These are phyloP conservation scores for Incumbomyces lentus DNA, from an alignment of 2,329 filamentous ascomycete species.

Conservation along the genomic window DNA sequence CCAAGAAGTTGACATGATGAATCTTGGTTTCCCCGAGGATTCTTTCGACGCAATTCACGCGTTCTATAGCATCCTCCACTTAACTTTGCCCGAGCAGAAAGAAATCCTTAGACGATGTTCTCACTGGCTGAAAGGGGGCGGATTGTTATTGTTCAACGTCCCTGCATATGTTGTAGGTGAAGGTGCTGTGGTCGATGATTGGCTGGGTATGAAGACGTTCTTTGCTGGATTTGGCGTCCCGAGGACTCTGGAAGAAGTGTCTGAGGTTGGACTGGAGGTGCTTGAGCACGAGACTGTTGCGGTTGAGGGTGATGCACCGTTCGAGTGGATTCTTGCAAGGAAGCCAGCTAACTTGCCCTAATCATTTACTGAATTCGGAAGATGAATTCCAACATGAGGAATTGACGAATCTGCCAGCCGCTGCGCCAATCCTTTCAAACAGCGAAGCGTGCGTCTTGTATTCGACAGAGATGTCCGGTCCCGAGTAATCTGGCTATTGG, in stretches of 20 bases:
- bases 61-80: conserved; percentile 47
- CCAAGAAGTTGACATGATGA: conserved; percentile 34
- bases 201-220: conserved; percentile 15
- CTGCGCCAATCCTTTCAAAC: too few relatives aligned
- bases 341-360: conserved; percentile 1
- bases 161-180: conserved; percentile 4
- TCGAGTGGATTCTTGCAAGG: conserved; percentile 14
- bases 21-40: conserved; percentile 24
- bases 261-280: conserved; percentile 23
- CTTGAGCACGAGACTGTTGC: conserved; percentile 18
- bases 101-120: conserved; percentile 35
- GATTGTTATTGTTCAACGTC: conserved; percentile 38
- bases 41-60: conserved; percentile 41
- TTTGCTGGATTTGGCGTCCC: conserved; percentile 15
- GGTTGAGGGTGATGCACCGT: conserved; percentile 15
- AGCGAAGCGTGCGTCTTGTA: too few relatives aligned
- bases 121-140: conserved; percentile 43
- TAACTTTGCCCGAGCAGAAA: conserved; percentile 42
- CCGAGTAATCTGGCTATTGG: too few relatives aligned
- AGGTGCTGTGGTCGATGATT: conserved; percentile 15
- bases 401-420: too few relatives aligned
- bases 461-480: too few relatives aligned
- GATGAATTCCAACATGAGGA: too few relatives aligned
- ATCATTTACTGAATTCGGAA: too few relatives aligned
- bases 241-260: conserved; percentile 14